These are phyloP conservation scores for Macrophomina pseudophaseolina DNA, from an alignment of 2,329 filamentous ascomycete species.

Conservation along the genomic window DNA sequence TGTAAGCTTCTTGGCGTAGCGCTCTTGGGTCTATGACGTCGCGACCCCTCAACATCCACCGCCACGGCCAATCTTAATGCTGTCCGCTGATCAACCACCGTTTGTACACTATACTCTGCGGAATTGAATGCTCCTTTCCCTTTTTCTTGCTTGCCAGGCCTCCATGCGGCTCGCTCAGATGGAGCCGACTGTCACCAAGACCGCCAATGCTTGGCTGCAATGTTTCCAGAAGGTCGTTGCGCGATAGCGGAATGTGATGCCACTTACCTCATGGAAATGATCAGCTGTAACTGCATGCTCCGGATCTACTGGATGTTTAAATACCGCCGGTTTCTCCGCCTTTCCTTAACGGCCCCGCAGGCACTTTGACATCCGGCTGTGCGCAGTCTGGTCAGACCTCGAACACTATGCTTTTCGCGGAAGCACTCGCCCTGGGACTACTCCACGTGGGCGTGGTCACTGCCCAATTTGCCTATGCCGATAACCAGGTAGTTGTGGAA, in stretches of 20 bases:
- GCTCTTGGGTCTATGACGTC: too few species aligned
- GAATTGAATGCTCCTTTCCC: too few species aligned
- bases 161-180: neutral
- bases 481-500: slow-evolving; percentile 24
- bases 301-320: neutral
- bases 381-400: neutral
- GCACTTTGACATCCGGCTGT: neutral
- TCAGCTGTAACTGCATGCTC: neutral
- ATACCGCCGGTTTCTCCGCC: neutral
- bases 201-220: slow-evolving; percentile 9
- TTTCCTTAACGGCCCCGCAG: neutral
- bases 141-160: too few species aligned
- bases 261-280: neutral
- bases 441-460: neutral
- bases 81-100: too few species aligned
- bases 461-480: slow-evolving; percentile 21
- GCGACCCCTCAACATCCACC: too few species aligned
- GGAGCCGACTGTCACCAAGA: neutral
- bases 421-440: neutral
- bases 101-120: too few species aligned
- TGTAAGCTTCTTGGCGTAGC: too few species aligned
- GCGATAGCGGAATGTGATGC: neutral
- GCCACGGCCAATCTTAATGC: too few species aligned
- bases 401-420: neutral
- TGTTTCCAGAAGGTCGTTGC: slow-evolving; percentile 2